Evolutionary conservation across 1,139 yeast species (phyloP).

Genomic region (Pichia kudriavzevii): DNA sequence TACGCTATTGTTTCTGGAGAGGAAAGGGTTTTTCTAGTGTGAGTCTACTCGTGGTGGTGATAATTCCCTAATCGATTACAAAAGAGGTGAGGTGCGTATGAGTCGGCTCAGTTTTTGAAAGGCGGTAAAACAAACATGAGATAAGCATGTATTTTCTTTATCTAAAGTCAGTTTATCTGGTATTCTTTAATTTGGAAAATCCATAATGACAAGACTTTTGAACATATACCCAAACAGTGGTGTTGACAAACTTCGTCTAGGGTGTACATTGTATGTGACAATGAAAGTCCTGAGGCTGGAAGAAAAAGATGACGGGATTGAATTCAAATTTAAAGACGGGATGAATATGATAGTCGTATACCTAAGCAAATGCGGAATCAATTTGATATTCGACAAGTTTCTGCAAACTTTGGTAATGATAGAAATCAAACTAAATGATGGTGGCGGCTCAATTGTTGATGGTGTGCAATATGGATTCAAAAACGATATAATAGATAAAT

Average conservation of each 20-base stretch:
- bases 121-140: too few species aligned
- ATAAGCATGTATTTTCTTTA: too few species aligned
- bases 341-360: conserved; percentile 5
- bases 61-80: too few species aligned
- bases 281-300: conserved; percentile 14
- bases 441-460: not conserved
- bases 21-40: too few species aligned
- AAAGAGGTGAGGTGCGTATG: too few species aligned
- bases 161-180: too few species aligned
- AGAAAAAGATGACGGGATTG: conserved; percentile 18
- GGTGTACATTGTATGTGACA: conserved; percentile 19
- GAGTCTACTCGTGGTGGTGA: too few species aligned
- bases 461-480: conserved; percentile 12
- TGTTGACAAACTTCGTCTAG: conserved; percentile 3
- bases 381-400: conserved; percentile 36
- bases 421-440: conserved; percentile 30
- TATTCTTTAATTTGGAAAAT: too few species aligned
- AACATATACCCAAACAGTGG: conserved; percentile 9
- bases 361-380: conserved; percentile 21
- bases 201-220: conserved; percentile 1
- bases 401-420: conserved; percentile 41
- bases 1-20: too few species aligned
- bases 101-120: too few species aligned
- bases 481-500: conserved; percentile 23
- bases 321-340: conserved; percentile 23